phyloP scores from a whole-genome alignment of 768 basidiomycete species.

The Galerina marginata region DNA sequence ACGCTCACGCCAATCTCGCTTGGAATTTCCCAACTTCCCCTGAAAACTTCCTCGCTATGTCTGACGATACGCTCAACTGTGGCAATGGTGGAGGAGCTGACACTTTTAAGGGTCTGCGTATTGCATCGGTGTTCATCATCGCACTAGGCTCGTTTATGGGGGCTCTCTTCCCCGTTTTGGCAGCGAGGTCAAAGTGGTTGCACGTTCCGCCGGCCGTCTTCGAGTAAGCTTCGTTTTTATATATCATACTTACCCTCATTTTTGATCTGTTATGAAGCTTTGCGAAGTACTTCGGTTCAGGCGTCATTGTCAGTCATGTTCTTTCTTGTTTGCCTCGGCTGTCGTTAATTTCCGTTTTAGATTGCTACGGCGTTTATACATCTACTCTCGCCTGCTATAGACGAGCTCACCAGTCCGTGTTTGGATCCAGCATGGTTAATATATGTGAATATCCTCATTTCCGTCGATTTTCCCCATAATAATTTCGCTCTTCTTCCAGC shows the following conservation, averaged over 20 bases:
- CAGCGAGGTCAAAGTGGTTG: slow-evolving; percentile 52
- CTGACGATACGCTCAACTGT: slow-evolving; percentile 40
- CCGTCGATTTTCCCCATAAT: neutral
- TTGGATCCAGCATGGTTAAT: slow-evolving; percentile 65
- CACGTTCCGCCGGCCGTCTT: slow-evolving; percentile 62
- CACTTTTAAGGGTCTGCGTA: slow-evolving; percentile 54
- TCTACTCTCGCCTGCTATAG: slow-evolving; percentile 74
- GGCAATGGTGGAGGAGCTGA: slow-evolving; percentile 56
- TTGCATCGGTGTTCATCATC: slow-evolving; percentile 78
- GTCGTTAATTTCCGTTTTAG: slow-evolving; percentile 39
- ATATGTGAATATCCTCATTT: neutral
- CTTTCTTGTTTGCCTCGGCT: neutral
- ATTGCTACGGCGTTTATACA: slow-evolving; percentile 91
- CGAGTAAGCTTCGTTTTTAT: slow-evolving; percentile 53
- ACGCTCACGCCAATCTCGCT: neutral
- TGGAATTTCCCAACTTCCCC: neutral
- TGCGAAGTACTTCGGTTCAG: slow-evolving; percentile 3
- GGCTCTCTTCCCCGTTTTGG: slow-evolving; percentile 72
- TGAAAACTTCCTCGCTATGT: slow-evolving; percentile 1
- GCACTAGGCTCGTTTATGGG: slow-evolving; percentile 55
- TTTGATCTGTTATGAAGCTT: neutral
- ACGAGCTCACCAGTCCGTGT: slow-evolving; percentile 71
- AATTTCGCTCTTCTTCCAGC: slow-evolving; percentile 44
- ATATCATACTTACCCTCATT: neutral
- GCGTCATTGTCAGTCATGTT: neutral